Evolutionary conservation across 768 basidiomycete genomes (phyloP).

Genomic region (Podaxis mareebaensis): DNA sequence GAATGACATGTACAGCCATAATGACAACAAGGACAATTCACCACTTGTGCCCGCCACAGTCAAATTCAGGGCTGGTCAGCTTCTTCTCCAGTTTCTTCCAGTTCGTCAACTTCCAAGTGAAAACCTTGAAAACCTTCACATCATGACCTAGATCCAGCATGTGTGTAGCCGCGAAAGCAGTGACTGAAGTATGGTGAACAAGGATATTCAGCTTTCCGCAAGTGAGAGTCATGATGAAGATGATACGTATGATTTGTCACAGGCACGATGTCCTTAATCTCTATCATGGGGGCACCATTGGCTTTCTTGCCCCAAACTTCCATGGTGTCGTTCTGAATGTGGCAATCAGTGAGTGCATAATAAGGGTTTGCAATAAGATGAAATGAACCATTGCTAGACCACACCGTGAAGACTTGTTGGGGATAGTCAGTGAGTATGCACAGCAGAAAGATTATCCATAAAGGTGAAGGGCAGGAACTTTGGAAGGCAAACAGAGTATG

Average conservation of each 20-base stretch:
- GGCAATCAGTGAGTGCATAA: constrained; percentile 24
- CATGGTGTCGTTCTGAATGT: constrained; percentile 67
- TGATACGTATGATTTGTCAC: constrained; percentile 76
- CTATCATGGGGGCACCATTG: constrained; percentile 76
- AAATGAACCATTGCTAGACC: constrained; percentile 29
- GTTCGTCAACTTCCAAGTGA: constrained; percentile 77
- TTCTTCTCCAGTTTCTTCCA: constrained; percentile 98
- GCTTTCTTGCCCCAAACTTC: constrained; percentile 82
- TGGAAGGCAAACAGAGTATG: constrained; percentile 23
- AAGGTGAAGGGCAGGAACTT: constrained; percentile 16
- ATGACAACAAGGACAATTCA: constrained; percentile 36
- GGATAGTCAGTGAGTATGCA: constrained; percentile 19
- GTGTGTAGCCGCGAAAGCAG: constrained; percentile 93
- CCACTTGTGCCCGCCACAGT: constrained; percentile 98
- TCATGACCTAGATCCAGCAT: constrained; percentile 98
- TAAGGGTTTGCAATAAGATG: constrained; percentile 14
- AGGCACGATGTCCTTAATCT: constrained; percentile 82
- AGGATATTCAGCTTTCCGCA: constrained; percentile 24
- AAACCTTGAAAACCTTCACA: constrained; percentile 96
- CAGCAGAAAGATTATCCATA: constrained; percentile 12
- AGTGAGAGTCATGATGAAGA: constrained; percentile 18
- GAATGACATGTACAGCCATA: constrained; percentile 21
- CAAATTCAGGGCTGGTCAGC: constrained; percentile 90
- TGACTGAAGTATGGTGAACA: constrained; percentile 54
- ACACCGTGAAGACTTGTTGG: constrained; percentile 20